Conservation (phyloP, 495 filamentous ascomycete species). For the Neurospora tetraspora region DNA sequence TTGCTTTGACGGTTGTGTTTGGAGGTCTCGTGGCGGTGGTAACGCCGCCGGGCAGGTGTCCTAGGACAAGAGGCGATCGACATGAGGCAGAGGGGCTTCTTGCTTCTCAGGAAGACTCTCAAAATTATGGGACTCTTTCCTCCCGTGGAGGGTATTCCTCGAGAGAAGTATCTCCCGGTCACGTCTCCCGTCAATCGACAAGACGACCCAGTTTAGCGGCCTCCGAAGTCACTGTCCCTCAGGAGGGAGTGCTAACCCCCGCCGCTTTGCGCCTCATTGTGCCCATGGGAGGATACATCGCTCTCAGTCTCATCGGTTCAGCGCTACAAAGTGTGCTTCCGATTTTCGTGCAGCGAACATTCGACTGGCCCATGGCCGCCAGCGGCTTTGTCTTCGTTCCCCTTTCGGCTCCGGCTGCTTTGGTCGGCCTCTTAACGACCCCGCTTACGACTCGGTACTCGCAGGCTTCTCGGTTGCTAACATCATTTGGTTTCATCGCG, state of each 20-base stretch:
- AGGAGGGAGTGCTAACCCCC: background rate
- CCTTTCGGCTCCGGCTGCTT: conserved; percentile 14
- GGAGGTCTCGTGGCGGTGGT: conserved; percentile 2
- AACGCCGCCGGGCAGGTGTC: background rate
- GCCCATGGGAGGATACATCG: conserved; percentile 17
- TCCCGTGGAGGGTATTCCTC: background rate
- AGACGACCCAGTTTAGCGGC: background rate
- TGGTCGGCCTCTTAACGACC: conserved; percentile 13
- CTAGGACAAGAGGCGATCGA: background rate
- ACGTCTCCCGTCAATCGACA: background rate
- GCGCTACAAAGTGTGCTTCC: conserved; percentile 19
- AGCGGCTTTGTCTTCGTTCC: conserved; percentile 14
- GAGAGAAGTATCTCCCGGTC: background rate
- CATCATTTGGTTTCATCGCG: conserved; percentile 14
- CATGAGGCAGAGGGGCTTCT: background rate
- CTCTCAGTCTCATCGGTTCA: conserved; percentile 12
- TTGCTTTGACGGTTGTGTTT: conserved; percentile 8
- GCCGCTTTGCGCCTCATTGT: conserved; percentile 6
- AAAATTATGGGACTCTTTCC: conserved; percentile 14
- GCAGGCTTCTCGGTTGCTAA: conserved; percentile 11
- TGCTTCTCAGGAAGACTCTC: background rate
- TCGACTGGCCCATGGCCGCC: conserved; percentile 12
- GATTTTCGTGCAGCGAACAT: conserved; percentile 9
- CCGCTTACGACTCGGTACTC: conserved; percentile 6
- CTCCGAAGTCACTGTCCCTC: background rate